Evolutionary conservation across 2,329 filamentous ascomycete species (phyloP), one percentile per base, ranked within the genome.

Genomic region (Colletotrichum lindemuthianum): DNA sequence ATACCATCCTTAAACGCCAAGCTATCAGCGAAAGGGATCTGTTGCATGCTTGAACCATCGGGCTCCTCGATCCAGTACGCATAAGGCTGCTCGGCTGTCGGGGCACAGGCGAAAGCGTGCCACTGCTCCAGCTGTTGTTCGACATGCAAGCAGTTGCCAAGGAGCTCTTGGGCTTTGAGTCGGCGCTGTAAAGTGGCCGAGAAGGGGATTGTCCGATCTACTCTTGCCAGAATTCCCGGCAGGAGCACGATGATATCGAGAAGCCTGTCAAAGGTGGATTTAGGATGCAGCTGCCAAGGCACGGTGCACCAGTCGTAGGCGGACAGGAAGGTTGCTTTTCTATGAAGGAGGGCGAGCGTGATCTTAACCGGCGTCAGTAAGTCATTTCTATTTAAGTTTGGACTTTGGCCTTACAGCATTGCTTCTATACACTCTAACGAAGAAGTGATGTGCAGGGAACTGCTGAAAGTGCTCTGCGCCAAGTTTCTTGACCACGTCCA

Each of bases 401-500:
- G 40, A 10, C 34, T 13, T 41, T 36, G 36, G 8, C 77, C 84
- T 76, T 76, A 86, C 85, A 49, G 81, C 82, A 51, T 76, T 79
- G 12, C 82, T 84, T 32, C 86, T 81, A 67, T 84, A 87, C 6
- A 87, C 78, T 10, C 84, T 79, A 32, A 81, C 80, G 60, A 87
- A 88, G 70, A 85, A 87, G 69, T 88, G 85, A 63, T 88, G 86
- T 10, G 82, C 77, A 2, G 86, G 86, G 57, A 88, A 88, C 0
- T 73, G 73, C 41, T 76, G 76, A 65, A 86, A 87, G 45, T 75
- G 72, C 3, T 74, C 73, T 0, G 86, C 82, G 0, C 84, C 84
- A 15, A 77, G 71, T 32, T 75, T 76, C 50, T 76, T 76, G 53
- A 85, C 72, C 9, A 43, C 39, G 61, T 77, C 76, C 55, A 70